phyloP scores from a whole-genome alignment of 1,284 basidiomycete genomes.

The Pyrrhoderma noxium region DNA sequence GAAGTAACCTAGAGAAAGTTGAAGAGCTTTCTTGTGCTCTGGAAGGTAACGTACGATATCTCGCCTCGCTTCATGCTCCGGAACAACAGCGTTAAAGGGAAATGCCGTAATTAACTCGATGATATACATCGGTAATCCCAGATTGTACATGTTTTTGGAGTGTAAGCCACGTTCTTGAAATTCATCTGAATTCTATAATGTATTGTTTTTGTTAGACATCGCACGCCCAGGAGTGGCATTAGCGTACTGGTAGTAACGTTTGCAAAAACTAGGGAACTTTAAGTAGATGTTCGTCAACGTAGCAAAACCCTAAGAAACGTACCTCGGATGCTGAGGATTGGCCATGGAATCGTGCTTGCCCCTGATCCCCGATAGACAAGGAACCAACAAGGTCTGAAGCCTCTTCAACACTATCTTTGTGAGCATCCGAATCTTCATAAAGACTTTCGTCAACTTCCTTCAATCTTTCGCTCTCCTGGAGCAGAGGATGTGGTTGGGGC shows the following conservation, averaged over 20 bases:
- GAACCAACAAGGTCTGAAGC: slow-evolving; percentile 32
- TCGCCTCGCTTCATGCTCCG: slow-evolving; percentile 32
- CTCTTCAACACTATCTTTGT: slow-evolving; percentile 13
- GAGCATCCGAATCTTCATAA: slow-evolving; percentile 1
- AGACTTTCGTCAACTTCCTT: slow-evolving; percentile 2
- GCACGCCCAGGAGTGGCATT: not conserved
- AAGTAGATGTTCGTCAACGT: slow-evolving; percentile 1
- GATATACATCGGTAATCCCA: slow-evolving; percentile 37
- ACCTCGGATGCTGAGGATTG: slow-evolving; percentile 43
- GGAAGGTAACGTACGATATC: slow-evolving; percentile 38
- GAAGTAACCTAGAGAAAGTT: slow-evolving; percentile 37
- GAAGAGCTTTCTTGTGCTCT: slow-evolving; percentile 30
- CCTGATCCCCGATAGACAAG: slow-evolving; percentile 37
- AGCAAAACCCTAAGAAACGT: slow-evolving; percentile 10
- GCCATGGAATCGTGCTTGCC: slow-evolving; percentile 41
- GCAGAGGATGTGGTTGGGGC: slow-evolving; percentile 17
- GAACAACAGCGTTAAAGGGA: slow-evolving; percentile 36
- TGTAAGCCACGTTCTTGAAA: slow-evolving; percentile 14
- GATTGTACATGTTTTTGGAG: slow-evolving; percentile 10
- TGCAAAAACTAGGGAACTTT: slow-evolving; percentile 34
- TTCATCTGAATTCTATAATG: slow-evolving; percentile 22
- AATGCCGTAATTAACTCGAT: slow-evolving; percentile 40
- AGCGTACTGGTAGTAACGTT: slow-evolving; percentile 34
- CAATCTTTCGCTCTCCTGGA: slow-evolving; percentile 6
- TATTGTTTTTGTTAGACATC: not conserved